phyloP scores from a whole-genome alignment of 192 early-diverging fungal species.

The Coemansia sp. region DNA sequence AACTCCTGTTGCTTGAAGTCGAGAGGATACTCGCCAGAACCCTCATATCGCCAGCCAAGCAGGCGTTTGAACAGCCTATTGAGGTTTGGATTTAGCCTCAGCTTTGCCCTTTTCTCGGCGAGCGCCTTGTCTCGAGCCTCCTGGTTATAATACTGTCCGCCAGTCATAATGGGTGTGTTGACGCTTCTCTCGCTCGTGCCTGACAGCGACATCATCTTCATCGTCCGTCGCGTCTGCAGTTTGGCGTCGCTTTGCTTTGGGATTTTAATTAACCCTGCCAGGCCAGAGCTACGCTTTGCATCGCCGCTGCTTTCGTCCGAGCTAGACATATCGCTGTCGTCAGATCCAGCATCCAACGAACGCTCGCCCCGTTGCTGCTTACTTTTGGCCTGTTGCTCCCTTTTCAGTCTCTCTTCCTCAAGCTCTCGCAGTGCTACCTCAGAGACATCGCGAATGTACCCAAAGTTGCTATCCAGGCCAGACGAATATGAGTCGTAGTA shows the following conservation, averaged over 20 bases:
- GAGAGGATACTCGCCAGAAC: slow-evolving; percentile 59
- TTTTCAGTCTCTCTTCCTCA: slow-evolving; percentile 9
- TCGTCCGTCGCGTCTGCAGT: slow-evolving; percentile 13
- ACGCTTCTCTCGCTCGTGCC: neutral
- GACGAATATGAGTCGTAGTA: slow-evolving; percentile 4
- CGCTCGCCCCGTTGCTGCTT: neutral
- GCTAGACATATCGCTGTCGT: slow-evolving; percentile 10
- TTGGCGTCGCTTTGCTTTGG: slow-evolving; percentile 3
- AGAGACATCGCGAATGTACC: slow-evolving; percentile 26
- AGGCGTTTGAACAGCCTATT: slow-evolving; percentile 59
- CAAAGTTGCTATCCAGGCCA: neutral
- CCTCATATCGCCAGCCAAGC: slow-evolving; percentile 62
- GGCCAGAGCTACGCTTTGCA: slow-evolving; percentile 9
- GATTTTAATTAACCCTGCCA: slow-evolving; percentile 28
- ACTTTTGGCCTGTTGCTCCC: neutral
- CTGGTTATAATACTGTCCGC: slow-evolving; percentile 5
- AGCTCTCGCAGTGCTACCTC: slow-evolving; percentile 20
- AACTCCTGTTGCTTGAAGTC: slow-evolving; percentile 26
- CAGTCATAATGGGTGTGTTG: neutral
- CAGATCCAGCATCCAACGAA: neutral
- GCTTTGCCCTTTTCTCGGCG: slow-evolving; percentile 47
- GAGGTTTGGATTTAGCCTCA: slow-evolving; percentile 58
- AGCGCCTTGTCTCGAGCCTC: slow-evolving; percentile 30
- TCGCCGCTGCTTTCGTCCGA: slow-evolving; percentile 24
- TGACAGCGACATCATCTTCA: slow-evolving; percentile 18